These are phyloP conservation scores for Ustilago tritici DNA, from an alignment of 1,284 basidiomycete species.

Conservation along the genomic window DNA sequence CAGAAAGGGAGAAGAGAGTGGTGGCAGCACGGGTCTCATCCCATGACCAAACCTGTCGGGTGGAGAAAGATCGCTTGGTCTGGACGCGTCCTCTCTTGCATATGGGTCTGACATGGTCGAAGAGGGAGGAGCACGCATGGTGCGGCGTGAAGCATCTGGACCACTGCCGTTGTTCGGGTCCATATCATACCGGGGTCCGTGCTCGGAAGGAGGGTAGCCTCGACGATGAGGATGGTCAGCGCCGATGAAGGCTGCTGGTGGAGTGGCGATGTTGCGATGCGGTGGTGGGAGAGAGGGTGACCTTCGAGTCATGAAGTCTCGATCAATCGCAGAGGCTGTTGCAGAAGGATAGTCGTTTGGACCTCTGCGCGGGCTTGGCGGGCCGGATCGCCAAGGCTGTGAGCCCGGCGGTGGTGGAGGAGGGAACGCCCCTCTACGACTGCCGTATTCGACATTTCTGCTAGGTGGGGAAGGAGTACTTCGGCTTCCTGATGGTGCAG, in stretches of 20 bases:
- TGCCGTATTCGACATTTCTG: slow-evolving; percentile 9
- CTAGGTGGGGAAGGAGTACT: slow-evolving; percentile 15
- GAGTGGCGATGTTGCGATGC: slow-evolving; percentile 11
- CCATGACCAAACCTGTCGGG: background rate
- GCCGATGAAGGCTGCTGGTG: slow-evolving; percentile 17
- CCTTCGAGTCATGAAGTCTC: slow-evolving; percentile 9
- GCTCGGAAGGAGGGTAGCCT: slow-evolving; percentile 2
- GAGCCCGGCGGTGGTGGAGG: slow-evolving; percentile 1
- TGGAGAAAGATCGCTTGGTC: slow-evolving; percentile 11
- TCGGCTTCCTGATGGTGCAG: background rate
- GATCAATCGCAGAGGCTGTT: background rate
- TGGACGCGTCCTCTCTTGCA: slow-evolving; percentile 2
- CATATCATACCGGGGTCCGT: slow-evolving; percentile 5
- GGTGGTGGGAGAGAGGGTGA: slow-evolving; percentile 8
- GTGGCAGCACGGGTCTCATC: slow-evolving; percentile 21
- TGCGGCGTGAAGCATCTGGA: background rate
- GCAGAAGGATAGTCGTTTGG: slow-evolving; percentile 9
- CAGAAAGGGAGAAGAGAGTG: slow-evolving; percentile 11
- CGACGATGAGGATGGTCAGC: slow-evolving; percentile 8
- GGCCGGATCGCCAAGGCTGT: slow-evolving; percentile 23
- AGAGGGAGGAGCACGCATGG: background rate
- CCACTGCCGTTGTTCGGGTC: slow-evolving; percentile 1
- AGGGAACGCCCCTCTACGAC: slow-evolving; percentile 3
- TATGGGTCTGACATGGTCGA: slow-evolving; percentile 1
- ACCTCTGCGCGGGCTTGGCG: slow-evolving; percentile 20